Evolutionary conservation across 805 yeast species (phyloP), one percentile per base, ranked within the genome.

Genomic region (Kuraishia ogatae): DNA sequence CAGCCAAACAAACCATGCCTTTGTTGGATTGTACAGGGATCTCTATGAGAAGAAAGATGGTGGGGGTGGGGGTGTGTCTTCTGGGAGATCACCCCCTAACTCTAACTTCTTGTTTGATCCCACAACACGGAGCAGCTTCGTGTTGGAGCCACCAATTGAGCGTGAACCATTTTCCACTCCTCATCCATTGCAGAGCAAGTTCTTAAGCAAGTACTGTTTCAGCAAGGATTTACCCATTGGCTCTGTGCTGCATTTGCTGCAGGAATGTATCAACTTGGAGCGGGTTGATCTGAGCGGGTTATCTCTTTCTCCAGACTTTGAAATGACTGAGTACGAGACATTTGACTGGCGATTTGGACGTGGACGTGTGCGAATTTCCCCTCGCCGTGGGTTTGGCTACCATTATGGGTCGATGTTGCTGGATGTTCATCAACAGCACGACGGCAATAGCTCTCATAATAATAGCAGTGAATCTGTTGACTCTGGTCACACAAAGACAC

Each of bases 211-310:
- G 65, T 87, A 86, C 67, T 76, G 89, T 2, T 73, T 79, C 21
- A 77, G 85, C n/a, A 82, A 79, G 60, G 97, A 90, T 65, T 65
- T 90, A 6, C 97, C 97, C 1, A 70, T 85, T 28, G 97, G 97
- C 0, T 81, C 82, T 58, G 62, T 91, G 10, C 64, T 90, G 15
- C 96, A 88, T 65, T 62, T 89, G 43, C 63, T 90, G 46, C 77
- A 77, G n/a, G 70, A 80, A 39, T 91, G 97, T 64, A 82, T 82
- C 15, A 84, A 86, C 60, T 61, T 90, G 43, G 68, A 64, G 17
- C 61, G 69, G 2, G 60, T 90, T 23, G 76, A 90, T 61, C 66
- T 90, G n/a, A 82, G 82, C 4, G 77, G 78, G 51, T 61, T 89
- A 7, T 78, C 87, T 1, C 69, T 89, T 10, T 84, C 89, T 5